Evolutionary conservation across 1,284 basidiomycete genomes (phyloP), one percentile per base, ranked within the genome.

Genomic region (Mycena citricolor): DNA sequence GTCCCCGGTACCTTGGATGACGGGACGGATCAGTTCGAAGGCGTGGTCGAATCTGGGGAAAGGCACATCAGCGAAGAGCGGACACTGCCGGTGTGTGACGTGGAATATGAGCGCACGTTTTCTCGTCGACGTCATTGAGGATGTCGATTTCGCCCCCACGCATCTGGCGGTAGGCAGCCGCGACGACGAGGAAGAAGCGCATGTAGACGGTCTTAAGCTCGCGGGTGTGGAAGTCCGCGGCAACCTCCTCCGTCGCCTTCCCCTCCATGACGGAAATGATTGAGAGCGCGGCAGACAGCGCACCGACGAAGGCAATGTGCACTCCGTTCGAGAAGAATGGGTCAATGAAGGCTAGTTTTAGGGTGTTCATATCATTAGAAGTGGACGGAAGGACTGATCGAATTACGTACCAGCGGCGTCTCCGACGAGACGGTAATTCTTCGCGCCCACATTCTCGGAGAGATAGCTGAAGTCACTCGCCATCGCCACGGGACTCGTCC

Each of bases 381-480:
- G 28, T 16, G 25, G 19, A 23, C 17, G 35, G 32, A 42, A 13
- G 24, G 25, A 42, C 32, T 20, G 28, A 35, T 32, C 25, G 35
- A 26, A 34, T 16, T 21, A 34, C 40, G 21, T 21, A 45, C 43
- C 43, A 14, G 43, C 43, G n/a, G 43, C 34, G 29, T 45, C 43
- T 20, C 43, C 43, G 30, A 21, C 31, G 34, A 45, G 31, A 29
- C 37, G 34, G 25, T 45, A 45, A 28, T 45, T 45, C 31, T 38
- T 37, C 17, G 28, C 37, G 19, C 30, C 43, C 6, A 45, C 43
- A 28, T 45, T 32, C 2, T 45, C 30, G 16, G 43, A 34, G 19
- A 39, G 29, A 31, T 45, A 45, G 31, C 43, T 45, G 43, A 38
- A 45, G n/a, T 45, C 36, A 32, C 43, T 45, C 12, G 43, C 43